A percentile compares a stretch with the other conserved stretches of the same genome.
Conservation (phyloP, 2,329 filamentous ascomycete species). For the Aspergillus brunneoviolaceus region DNA sequence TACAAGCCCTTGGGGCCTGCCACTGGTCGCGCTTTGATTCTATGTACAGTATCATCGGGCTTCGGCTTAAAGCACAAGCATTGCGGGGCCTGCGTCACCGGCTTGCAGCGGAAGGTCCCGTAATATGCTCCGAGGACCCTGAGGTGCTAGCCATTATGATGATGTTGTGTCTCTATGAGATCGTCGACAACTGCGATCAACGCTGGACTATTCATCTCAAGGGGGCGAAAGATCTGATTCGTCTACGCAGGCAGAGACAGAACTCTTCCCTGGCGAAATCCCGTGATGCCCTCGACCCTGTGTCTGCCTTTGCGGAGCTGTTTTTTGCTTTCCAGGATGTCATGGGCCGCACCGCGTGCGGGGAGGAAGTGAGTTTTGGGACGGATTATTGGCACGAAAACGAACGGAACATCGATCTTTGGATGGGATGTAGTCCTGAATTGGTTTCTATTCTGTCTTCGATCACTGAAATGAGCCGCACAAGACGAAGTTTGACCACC, state of each 20-base stretch:
- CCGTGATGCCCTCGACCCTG: slow-evolving; percentile 21
- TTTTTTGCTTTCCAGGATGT: slow-evolving; percentile 56
- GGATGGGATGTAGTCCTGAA: slow-evolving; percentile 52
- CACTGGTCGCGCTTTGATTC: slow-evolving; percentile 36
- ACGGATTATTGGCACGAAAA: slow-evolving; percentile 48
- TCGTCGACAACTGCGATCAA: slow-evolving; percentile 45
- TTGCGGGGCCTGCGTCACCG: slow-evolving; percentile 38
- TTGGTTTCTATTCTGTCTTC: slow-evolving; percentile 49
- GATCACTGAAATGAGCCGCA: slow-evolving; percentile 49
- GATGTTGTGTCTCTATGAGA: slow-evolving; percentile 49
- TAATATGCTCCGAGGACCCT: slow-evolving; percentile 30
- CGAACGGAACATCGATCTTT: slow-evolving; percentile 42
- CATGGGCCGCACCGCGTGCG: slow-evolving; percentile 53
- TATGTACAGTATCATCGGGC: slow-evolving; percentile 31
- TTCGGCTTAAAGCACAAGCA: slow-evolving; percentile 40
- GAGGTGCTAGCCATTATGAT: slow-evolving; percentile 47
- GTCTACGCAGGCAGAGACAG: slow-evolving; percentile 35
- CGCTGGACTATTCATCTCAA: slow-evolving; percentile 51
- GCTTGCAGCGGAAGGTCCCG: slow-evolving; percentile 29
- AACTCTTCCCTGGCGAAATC: slow-evolving; percentile 7
- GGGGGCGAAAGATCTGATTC: slow-evolving; percentile 50
- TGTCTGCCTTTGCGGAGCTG: slow-evolving; percentile 43
- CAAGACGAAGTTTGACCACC: slow-evolving; percentile 28
- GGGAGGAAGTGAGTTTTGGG: slow-evolving; percentile 49
- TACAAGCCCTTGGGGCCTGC: slow-evolving; percentile 42